Base-by-base conservation (phyloP, 352 stramenopile species). In the Salisapilia sapeloensis region DNA sequence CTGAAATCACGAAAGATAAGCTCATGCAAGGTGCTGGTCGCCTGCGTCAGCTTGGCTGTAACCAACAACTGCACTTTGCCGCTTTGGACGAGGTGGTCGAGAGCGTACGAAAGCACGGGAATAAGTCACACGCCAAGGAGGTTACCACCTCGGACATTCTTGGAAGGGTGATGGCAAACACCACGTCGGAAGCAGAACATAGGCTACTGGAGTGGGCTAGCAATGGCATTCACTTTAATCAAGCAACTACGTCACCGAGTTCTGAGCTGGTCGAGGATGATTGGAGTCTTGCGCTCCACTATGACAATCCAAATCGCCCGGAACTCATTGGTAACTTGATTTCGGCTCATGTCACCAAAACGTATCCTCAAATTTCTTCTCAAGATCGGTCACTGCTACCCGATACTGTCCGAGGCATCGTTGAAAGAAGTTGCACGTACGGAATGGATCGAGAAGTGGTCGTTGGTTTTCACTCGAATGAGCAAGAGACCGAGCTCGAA, bases 1-100 rank as follows among this genome's bases (percentile, higher is more conserved):
- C n/a, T n/a, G n/a, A n/a, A n/a, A n/a, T 95, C 14, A 80, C 69
- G 0, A 96, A 95, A 33, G 85, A 95, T 43, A 95, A 94, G 33
- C 36, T 96, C 2, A 93, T 95, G 80, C 84, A 96, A 47, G 82
- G 76, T 13, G 78, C 77, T 2, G 82, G 80, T 5, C 66, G 84
- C 0, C 70, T 95, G 55, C 52, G 82, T 2, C 67, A 84, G 29
- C 60, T 96, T 0, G 75, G 66, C 9, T 57, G 48, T 0, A 29
- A 57, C 12, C 74, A 94, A 38, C 72, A 47, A 10, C 47, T 96
- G 0, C 60, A 64, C 41, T 48, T 93, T 12, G 56, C 58, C 8
- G 70, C 60, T 36, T 72, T 75, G 4, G 35, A 47, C 11, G 77
- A 95, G 20, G 59, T 95, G 4, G 56, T 50, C 23, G 52, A 67